phyloP scores from a whole-genome alignment of 352 stramenopile species.

The Phytophthora constricta region DNA sequence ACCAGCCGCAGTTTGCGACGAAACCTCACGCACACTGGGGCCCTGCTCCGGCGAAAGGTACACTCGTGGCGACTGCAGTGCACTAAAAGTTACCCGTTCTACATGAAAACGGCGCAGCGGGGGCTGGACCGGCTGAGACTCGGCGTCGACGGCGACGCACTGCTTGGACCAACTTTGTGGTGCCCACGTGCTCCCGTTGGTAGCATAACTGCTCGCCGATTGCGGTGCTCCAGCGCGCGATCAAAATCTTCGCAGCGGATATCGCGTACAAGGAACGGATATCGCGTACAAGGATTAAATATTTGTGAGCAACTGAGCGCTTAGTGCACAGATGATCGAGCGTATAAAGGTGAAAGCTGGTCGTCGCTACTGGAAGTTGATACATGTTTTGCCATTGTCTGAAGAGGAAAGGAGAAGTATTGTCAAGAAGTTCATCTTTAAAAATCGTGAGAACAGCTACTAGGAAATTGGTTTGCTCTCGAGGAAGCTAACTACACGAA shows the following conservation, averaged over 20 bases:
- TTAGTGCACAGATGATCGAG: constrained; percentile 83
- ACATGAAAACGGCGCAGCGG: no score
- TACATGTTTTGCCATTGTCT: constrained; percentile 60
- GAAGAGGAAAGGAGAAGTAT: constrained; percentile 68
- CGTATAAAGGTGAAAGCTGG: constrained; percentile 84
- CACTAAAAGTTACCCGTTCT: no score
- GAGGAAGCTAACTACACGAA: constrained; percentile 8
- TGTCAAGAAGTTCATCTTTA: constrained; percentile 69
- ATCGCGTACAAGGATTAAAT: constrained; percentile 91
- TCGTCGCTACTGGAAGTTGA: constrained; percentile 75
- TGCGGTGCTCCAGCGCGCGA: no score
- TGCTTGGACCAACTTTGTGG: no score
- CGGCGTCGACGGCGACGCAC: no score
- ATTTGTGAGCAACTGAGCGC: constrained; percentile 78
- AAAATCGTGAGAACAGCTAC: constrained; percentile 27
- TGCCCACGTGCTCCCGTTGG: no score
- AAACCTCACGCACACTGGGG: no score
- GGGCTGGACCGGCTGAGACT: no score
- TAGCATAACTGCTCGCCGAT: constrained; percentile 79
- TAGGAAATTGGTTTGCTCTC: constrained; percentile 4
- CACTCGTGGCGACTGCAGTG: no score
- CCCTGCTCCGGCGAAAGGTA: no score
- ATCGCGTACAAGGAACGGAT: no score
- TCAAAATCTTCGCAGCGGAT: constrained; percentile 88
- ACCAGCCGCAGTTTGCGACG: no score